Percentiles rank a stretch among this genome's conserved stretches.
Evolutionary conservation across 768 basidiomycete species (phyloP).

Genomic region (Phylloporus rhodoxanthus): DNA sequence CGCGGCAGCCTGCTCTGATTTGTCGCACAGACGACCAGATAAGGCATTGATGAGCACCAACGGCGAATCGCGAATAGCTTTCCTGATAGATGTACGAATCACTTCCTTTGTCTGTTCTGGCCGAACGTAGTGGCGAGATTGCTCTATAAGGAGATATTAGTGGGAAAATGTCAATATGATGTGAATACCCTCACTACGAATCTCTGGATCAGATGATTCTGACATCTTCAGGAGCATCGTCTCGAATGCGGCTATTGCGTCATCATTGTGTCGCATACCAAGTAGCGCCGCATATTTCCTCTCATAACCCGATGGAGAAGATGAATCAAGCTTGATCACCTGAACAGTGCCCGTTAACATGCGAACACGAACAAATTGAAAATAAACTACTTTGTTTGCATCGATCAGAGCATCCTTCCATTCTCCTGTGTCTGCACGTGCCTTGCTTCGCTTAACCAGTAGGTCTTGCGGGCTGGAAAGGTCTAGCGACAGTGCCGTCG

Average conservation of each 20-base stretch:
- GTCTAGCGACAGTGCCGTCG: not conserved
- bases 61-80: not conserved
- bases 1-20: not conserved
- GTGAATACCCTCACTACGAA: not conserved
- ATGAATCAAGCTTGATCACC: not conserved
- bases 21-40: not conserved
- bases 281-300: not conserved
- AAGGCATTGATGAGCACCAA: not conserved
- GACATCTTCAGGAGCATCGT: not conserved
- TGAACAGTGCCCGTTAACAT: not conserved
- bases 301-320: not conserved
- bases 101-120: not conserved
- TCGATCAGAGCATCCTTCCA: slow-evolving; percentile 2
- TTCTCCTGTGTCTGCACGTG: not conserved
- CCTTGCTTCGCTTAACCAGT: not conserved
- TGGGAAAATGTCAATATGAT: not conserved
- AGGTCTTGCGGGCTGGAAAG: not conserved
- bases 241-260: not conserved
- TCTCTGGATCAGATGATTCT: not conserved
- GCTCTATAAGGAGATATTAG: not conserved
- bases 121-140: not conserved
- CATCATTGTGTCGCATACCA: not conserved
- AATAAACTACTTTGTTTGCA: not conserved
- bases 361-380: not conserved
- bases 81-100: not conserved